Conservation (phyloP, 2,329 filamentous ascomycete species). For the Pyrenophora teres region DNA sequence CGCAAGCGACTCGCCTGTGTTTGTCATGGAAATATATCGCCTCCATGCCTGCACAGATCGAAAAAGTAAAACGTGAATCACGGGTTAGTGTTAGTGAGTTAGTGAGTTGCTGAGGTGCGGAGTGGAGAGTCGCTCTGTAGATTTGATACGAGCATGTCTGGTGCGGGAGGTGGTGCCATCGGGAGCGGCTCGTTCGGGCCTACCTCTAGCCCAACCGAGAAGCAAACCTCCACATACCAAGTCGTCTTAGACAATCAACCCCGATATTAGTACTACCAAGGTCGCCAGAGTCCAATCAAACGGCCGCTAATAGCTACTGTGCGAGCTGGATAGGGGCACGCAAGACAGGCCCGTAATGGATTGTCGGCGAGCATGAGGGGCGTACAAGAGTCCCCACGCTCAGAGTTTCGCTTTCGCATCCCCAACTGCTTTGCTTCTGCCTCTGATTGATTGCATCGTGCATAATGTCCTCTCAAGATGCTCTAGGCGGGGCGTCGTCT, state of each 20-base stretch:
- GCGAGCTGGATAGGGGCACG: background rate
- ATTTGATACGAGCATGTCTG: background rate
- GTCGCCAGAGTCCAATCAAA: slow-evolving; percentile 3
- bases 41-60: background rate
- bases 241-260: slow-evolving; percentile 2
- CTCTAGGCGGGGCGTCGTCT: background rate
- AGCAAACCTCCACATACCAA: slow-evolving; percentile 7
- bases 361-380: slow-evolving; percentile 7
- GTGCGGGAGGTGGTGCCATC: background rate
- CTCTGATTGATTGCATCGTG: slow-evolving; percentile 4
- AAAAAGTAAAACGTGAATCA: background rate
- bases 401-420: background rate
- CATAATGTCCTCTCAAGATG: slow-evolving; percentile 6
- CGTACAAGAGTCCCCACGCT: slow-evolving; percentile 8
- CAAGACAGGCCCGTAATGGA: background rate
- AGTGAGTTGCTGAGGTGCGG: too few species aligned
- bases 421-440: slow-evolving; percentile 2
- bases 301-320: background rate
- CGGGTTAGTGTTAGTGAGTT: too few species aligned
- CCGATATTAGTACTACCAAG: background rate
- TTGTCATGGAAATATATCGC: background rate
- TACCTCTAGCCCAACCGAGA: slow-evolving; percentile 3
- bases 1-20: background rate
- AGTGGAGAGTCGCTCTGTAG: too few species aligned
- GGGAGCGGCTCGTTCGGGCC: slow-evolving; percentile 9